phyloP scores from a whole-genome alignment of 2,329 filamentous ascomycete species.

The Alternaria ethzedia region DNA sequence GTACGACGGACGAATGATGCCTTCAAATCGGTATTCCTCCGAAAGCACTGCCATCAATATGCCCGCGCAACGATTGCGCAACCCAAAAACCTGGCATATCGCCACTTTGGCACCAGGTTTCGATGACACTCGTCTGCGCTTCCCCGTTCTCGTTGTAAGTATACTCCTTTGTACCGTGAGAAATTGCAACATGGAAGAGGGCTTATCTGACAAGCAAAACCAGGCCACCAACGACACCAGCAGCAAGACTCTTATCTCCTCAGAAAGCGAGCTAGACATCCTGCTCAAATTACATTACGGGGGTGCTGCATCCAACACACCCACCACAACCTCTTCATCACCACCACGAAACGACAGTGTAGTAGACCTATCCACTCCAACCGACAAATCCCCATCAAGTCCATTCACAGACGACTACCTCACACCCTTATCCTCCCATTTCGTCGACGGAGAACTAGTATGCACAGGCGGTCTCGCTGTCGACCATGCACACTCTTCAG shows the following conservation, averaged over 20 bases:
- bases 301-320: background rate
- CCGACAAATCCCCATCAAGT: background rate
- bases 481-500: no score
- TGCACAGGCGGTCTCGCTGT: background rate
- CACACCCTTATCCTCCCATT: background rate
- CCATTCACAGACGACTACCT: background rate
- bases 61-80: background rate
- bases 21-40: no score
- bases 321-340: background rate
- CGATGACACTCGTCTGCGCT: background rate
- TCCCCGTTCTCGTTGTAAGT: background rate
- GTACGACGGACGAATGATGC: no score
- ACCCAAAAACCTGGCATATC: background rate
- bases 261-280: background rate
- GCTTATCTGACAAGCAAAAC: background rate
- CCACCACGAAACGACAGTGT: background rate
- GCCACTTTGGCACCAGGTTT: background rate
- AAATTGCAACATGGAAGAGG: fast-evolving
- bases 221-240: background rate
- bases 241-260: background rate
- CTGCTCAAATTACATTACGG: background rate
- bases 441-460: background rate
- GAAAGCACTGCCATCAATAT: no score
- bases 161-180: background rate
- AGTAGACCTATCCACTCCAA: background rate